Evolutionary conservation across 176 grass and related monocot genomes (phyloP), one percentile per base, ranked within the genome.

Genomic region (Chloris gayana): DNA sequence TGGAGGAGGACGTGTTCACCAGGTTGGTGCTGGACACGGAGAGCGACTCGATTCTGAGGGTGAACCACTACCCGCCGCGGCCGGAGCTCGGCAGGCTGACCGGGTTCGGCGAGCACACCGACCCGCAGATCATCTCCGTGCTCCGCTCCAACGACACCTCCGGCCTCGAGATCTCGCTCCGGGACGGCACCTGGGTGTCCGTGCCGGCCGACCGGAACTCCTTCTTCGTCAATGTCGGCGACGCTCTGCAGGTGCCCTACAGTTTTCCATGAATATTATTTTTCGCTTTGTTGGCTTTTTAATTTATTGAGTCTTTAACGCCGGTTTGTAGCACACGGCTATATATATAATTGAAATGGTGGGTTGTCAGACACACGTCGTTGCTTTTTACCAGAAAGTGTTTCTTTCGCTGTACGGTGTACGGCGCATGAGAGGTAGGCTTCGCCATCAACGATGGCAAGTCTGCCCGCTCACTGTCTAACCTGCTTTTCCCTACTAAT

Each of bases 81-180:
- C 80, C 88, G 0, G 80, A 83, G 15, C 47, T 50, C 0, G 58
- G 80, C 18, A 54, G 75, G 67, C 8, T 93, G 1, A 97, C 85
- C 15, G 94, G 91, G 17, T 97, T 97, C 64, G 94, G 94, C 13
- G 94, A 94, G 87, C 94, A 97, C 89, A 97, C 94, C 0, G 94
- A 97, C 67, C 94, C 94, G 4, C 94, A 97, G 74, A 74, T 97
- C 82, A 82, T 97, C 64, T 97, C 94, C 0, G 81, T 94, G n/a
- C 83, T 94, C 45, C 86, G 89, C 6, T 94, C 94, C n/a, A 97
- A 97, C 46, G 79, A 75, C 72, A 70, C 89, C 3, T 74, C 87
- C 0, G 94, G 94, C 10, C 69, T 97, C 0, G 84, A 97, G 87
- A 90, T 97, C 80, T 69, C 84, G 13, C 49, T 94, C n/a, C 88